Evolutionary conservation across 805 yeast genomes (phyloP), one percentile per base, ranked within the genome.

Genomic region (Monosporozyma yasuniensis): DNA sequence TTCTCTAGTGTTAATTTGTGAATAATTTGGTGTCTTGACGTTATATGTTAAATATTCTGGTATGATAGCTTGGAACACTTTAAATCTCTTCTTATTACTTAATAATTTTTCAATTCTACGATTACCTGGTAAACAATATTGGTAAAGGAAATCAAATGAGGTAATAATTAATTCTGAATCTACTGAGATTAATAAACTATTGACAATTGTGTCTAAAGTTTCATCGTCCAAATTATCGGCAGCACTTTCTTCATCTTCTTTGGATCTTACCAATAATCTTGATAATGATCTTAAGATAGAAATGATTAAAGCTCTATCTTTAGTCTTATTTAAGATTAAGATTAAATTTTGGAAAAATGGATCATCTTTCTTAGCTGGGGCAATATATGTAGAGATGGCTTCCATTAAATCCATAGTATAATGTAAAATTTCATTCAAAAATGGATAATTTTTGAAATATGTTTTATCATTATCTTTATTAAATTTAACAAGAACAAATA

Each of bases 381-480:
- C 80, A 56, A 85, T 74, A 65, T 87, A 87, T 42, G 96, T 84
- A 3, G 91, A 80, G 30, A 89, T 77, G 2, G 90, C 82, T 63
- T 93, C 98, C 53, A 87, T 76, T 30, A 89, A 76, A 65, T 93
- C 99, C 47, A 87, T 66, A 12, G 82, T 70, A 63, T 87, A 86
- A 50, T 74, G 77, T 43, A 82, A 69, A 25, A 83, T 68, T 62
- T 89, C 96, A 49, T 74, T 75, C 46, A 68, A 67, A 44, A 69
- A 58, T 8, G 72, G 62, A 42, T 68, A 56, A 52, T 72, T 68
- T 5, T 65, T 58, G 19, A 59, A 57, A 53, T 51, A 65, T 23
- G 21, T 34, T 5, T 25, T 37, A n/a, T 41, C 44, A 41, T 41
- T 12, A 12, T 32, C 46, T 30, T 30, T 44, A 22, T 52, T 48